These are phyloP conservation scores for Fusarium tricinctum DNA, from an alignment of 2,329 filamentous ascomycete genomes.

Conservation along the genomic window DNA sequence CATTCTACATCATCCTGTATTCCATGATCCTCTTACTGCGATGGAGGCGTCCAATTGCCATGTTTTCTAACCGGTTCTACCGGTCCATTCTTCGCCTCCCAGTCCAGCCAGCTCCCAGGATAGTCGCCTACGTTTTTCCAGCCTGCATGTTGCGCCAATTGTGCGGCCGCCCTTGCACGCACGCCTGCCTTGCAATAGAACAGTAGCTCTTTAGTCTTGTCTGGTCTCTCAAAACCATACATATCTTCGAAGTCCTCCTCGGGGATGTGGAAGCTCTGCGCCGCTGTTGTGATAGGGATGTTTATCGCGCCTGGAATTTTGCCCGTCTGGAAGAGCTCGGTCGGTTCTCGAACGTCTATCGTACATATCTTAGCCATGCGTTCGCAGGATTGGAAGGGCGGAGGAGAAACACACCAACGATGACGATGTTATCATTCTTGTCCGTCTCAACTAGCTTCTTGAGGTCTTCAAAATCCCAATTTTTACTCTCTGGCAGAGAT, in stretches of 20 bases:
- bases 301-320: constrained; percentile 86
- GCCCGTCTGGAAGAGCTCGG: constrained; percentile 74
- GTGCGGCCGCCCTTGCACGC: constrained; percentile 81
- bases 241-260: constrained; percentile 85
- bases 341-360: constrained; percentile 80
- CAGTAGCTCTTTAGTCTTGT: constrained; percentile 71
- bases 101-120: constrained; percentile 84
- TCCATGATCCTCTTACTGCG: background rate
- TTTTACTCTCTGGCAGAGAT: constrained; percentile 51
- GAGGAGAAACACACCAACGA: constrained; percentile 60
- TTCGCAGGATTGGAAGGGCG: background rate
- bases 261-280: constrained; percentile 83
- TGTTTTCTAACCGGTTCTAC: constrained; percentile 50
- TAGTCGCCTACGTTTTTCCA: constrained; percentile 81
- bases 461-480: constrained; percentile 66
- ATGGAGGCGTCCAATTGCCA: constrained; percentile 46
- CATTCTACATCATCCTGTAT: constrained; percentile 7
- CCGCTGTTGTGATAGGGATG: constrained; percentile 81
- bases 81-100: constrained; percentile 79
- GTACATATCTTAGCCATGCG: background rate
- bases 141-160: constrained; percentile 81
- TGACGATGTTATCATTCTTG: constrained; percentile 52
- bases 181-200: constrained; percentile 97
- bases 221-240: constrained; percentile 81
- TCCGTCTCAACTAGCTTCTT: constrained; percentile 54